Evolutionary conservation across 2,329 filamentous ascomycete genomes (phyloP), one percentile per base, ranked within the genome.

Genomic region (Zelopaecilomyces penicillatus): DNA sequence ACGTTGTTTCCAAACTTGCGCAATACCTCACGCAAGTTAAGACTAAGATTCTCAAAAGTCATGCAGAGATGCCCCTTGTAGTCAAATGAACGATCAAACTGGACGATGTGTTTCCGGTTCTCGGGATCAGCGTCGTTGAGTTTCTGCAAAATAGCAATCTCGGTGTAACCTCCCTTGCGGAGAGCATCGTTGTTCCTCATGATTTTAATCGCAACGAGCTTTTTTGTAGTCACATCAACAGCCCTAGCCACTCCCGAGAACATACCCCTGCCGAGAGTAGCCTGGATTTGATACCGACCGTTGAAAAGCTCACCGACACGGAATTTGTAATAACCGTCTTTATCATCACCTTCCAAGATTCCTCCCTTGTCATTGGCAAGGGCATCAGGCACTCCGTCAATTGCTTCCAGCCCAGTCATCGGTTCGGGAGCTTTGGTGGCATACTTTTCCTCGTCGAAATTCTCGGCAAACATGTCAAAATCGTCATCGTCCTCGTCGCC

Each of bases 181-280:
- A 96, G 84, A 9, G 87, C 86, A 59, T 95, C 90, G 57, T 98
- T 97, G 65, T 94, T 94, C 51, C 93, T 86, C 65, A 97, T 95
- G 56, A 98, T 93, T 68, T 98, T 98, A 74, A 98, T 86, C 27
- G 93, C 93, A 30, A 97, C 90, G n/a, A 85, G 64, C 54, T 79
- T 78, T 57, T 82, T 83, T 46, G 76, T 86, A 40, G 79, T 80
- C 26, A 83, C 77, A 64, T 96, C 90, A 50, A 80, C 76, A 26
- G 93, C 93, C 52, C 88, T 82, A 43, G 93, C 88, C n/a, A 98
- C 93, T 6, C 88, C 89, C 0, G 93, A 95, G 63, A 96, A 98
- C 76, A 96, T 95, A 56, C 93, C 93, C 65, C 87, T 89, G 51
- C 93, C 93, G 26, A 98, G 75, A 42, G 83, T 83, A 47, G 90